Base-by-base conservation (phyloP, 2,329 filamentous ascomycete genomes). In the Huntiella decipiens region DNA sequence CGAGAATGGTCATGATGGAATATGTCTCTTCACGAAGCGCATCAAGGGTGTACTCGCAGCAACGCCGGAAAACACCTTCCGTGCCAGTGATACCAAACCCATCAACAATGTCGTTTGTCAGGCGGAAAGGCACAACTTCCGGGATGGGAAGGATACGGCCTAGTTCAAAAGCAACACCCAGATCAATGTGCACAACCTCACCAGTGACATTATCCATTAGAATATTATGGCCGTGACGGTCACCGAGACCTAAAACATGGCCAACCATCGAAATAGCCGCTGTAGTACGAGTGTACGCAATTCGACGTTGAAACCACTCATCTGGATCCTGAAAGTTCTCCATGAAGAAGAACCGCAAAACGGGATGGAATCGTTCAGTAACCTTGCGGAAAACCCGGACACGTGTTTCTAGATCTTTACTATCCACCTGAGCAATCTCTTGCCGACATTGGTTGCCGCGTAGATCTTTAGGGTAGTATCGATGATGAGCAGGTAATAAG, bases 1-100 rank as follows among this genome's bases (percentile, higher is more conserved):
- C 92, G 15, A 99, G 74, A 45, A 98, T 86, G 0, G 91, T 96
- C 87, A 95, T 96, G 64, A 99, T 98, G 38, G 82, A 87, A 58
- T 94, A 92, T 10, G 83, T 83, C 59, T 98, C 91, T 55, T 93
- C 82, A n/a, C 91, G 79, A 33, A 99, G 67, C 1, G 92, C 87
- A 51, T 95, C 86, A 31, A 99, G 74, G 0, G 87, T 96, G 59
- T 96, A 96, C 59, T 99, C 92, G 60, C 91, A 98, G 62, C 88
- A 96, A n/a, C 92, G 77, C 5, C 91, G 76, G 65, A 96, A 98
- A 0, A 96, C 86, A 3, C 91, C 91, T 60, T 99, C 92, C 0
- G 87, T 93, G 55, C 83, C 85, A 2, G 84, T 92, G 53, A 93
- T 81, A 22, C 91, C 91, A 83, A 99, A 95, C 19, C 85, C 92